Evolutionary conservation across 2,329 filamentous ascomycete genomes (phyloP).

Genomic region (Nemania sp.): DNA sequence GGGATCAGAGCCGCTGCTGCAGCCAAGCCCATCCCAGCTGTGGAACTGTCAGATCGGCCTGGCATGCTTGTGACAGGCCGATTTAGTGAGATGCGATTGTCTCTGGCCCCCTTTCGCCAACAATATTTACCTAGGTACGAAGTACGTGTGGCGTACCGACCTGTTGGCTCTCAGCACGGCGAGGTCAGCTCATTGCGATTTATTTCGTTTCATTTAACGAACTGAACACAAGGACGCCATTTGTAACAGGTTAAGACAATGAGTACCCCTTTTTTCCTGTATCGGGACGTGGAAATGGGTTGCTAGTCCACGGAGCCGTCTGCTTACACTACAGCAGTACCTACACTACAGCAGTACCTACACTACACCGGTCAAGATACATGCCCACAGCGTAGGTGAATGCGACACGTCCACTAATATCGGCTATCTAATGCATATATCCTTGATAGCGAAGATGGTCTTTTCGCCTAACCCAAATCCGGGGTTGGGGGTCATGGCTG

Average conservation of each 20-base stretch:
- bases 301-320: too few relatives aligned
- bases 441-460: too few relatives aligned
- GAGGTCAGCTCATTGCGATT: background rate
- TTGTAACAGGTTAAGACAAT: background rate
- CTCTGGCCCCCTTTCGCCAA: background rate
- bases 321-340: too few relatives aligned
- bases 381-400: too few relatives aligned
- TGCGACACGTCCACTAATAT: too few relatives aligned
- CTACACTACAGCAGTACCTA: too few relatives aligned
- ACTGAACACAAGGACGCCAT: background rate
- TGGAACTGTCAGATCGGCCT: background rate
- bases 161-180: too few relatives aligned
- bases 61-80: background rate
- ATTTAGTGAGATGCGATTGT: background rate
- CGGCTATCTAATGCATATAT: too few relatives aligned
- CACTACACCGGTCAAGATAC: too few relatives aligned
- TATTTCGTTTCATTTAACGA: slow-evolving; percentile 4
- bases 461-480: slow-evolving; percentile 9
- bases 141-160: background rate
- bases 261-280: slow-evolving; percentile 3
- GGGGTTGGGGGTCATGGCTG: slow-evolving; percentile 9
- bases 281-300: slow-evolving; percentile 5
- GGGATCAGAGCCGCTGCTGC: slow-evolving; percentile 24
- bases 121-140: background rate
- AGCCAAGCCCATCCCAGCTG: too few relatives aligned